Evolutionary conservation across 345 rosid genomes (phyloP).

Genomic region (Gossypium herbaceum): DNA sequence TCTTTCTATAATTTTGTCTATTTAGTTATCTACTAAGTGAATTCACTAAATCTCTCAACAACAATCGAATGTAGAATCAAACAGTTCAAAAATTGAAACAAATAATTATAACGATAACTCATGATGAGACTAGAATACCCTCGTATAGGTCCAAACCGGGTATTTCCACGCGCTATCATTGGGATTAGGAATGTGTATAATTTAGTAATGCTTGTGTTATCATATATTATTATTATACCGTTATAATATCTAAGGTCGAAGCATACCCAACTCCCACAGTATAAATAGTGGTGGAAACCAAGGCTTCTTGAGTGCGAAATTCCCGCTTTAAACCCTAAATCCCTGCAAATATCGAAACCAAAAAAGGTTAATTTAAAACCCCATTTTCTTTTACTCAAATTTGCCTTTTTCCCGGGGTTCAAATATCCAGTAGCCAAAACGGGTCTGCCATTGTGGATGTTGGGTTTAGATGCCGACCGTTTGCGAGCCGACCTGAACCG

Average conservation of each 20-base stretch:
- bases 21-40: no score
- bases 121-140: no score
- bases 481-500: slow-evolving; percentile 89
- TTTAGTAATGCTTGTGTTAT: no score
- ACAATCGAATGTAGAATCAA: no score
- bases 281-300: slow-evolving; percentile 29
- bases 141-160: no score
- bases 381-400: not conserved
- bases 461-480: slow-evolving; percentile 85
- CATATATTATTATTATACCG: not conserved
- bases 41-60: no score
- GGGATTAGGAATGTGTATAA: no score
- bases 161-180: no score
- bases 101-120: no score
- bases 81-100: no score
- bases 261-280: not conserved
- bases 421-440: slow-evolving; percentile 47
- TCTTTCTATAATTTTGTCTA: no score
- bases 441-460: slow-evolving; percentile 99
- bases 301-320: not conserved
- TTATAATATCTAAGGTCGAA: not conserved
- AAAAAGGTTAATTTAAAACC: no score
- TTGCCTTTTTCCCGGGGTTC: not conserved
- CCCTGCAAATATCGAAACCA: not conserved
- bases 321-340: slow-evolving; percentile 13